Percentiles rank a stretch among this genome's conserved stretches.
Conservation (phyloP, 2,329 filamentous ascomycete genomes). For the Leptographium lundbergii region DNA sequence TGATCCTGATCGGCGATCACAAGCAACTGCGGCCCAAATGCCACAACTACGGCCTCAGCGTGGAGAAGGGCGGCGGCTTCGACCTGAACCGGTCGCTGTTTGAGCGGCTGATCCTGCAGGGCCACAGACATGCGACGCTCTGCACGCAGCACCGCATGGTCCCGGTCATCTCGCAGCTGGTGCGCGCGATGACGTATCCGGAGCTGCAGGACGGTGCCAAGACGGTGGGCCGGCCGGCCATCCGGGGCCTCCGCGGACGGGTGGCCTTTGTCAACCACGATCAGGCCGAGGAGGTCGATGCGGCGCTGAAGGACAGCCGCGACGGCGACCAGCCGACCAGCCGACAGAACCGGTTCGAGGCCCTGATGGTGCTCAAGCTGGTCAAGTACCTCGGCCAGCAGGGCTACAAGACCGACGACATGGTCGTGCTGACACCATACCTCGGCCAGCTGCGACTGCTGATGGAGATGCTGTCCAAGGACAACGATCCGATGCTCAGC, state of each 20-base stretch:
- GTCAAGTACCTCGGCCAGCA: conserved; percentile 60
- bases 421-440: conserved; percentile 62
- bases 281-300: conserved; percentile 34
- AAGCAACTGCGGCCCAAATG: conserved; percentile 59
- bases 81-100: conserved; percentile 58
- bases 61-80: conserved; percentile 52
- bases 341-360: conserved; percentile 52
- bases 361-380: conserved; percentile 48
- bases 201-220: conserved; percentile 39
- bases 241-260: conserved; percentile 45
- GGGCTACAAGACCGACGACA: conserved; percentile 50
- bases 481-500: conserved; percentile 50
- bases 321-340: conserved; percentile 21
- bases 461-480: conserved; percentile 33
- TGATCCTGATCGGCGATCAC: conserved; percentile 63
- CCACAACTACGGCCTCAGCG: conserved; percentile 44
- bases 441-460: conserved; percentile 54
- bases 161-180: conserved; percentile 45
- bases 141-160: conserved; percentile 54
- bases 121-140: conserved; percentile 40
- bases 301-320: conserved; percentile 30
- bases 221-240: conserved; percentile 30
- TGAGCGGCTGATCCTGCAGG: conserved; percentile 49
- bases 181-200: conserved; percentile 44
- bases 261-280: conserved; percentile 57